Percentiles rank a stretch among this genome's conserved stretches.
These are phyloP conservation scores for Lasiodiplodia gonubiensis DNA, from an alignment of 2,329 filamentous ascomycete species.

Conservation along the genomic window DNA sequence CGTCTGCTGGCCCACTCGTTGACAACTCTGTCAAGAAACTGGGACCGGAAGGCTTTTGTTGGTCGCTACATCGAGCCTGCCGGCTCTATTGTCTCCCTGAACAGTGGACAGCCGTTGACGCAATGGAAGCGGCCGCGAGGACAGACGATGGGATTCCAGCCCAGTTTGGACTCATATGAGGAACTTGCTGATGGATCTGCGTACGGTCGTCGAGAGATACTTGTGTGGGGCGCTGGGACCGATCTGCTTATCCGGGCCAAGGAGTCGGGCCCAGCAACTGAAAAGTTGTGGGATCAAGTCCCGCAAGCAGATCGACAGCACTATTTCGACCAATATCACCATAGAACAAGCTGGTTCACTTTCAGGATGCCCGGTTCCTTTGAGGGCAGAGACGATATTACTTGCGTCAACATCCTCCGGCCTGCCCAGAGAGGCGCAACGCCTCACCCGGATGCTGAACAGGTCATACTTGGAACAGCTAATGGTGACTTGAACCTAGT, in stretches of 20 bases:
- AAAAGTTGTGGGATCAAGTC: constrained; percentile 36
- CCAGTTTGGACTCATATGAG: constrained; percentile 64
- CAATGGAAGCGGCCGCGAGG: constrained; percentile 50
- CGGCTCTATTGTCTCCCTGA: constrained; percentile 34
- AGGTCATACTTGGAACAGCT: constrained; percentile 61
- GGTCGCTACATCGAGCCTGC: constrained; percentile 58
- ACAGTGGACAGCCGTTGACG: constrained; percentile 21
- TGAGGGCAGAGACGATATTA: constrained; percentile 65
- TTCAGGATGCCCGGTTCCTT: constrained; percentile 58
- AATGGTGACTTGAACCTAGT: constrained; percentile 57
- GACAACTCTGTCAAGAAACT: constrained; percentile 62
- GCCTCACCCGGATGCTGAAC: constrained; percentile 31
- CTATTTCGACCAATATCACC: constrained; percentile 41
- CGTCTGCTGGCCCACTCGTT: constrained; percentile 52
- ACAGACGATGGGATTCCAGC: constrained; percentile 65
- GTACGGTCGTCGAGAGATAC: constrained; percentile 58
- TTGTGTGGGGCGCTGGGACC: constrained; percentile 66
- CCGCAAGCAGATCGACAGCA: constrained; percentile 34
- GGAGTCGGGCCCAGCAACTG: constrained; percentile 45
- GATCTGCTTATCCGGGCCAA: constrained; percentile 59
- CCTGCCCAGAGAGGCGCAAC: constrained; percentile 46
- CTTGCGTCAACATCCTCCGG: constrained; percentile 59
- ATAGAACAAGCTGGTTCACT: constrained; percentile 54
- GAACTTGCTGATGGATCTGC: constrained; percentile 50
- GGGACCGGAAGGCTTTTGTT: constrained; percentile 62